phyloP scores from a whole-genome alignment of 495 filamentous ascomycete genomes.

The Talaromyces wortmannii region DNA sequence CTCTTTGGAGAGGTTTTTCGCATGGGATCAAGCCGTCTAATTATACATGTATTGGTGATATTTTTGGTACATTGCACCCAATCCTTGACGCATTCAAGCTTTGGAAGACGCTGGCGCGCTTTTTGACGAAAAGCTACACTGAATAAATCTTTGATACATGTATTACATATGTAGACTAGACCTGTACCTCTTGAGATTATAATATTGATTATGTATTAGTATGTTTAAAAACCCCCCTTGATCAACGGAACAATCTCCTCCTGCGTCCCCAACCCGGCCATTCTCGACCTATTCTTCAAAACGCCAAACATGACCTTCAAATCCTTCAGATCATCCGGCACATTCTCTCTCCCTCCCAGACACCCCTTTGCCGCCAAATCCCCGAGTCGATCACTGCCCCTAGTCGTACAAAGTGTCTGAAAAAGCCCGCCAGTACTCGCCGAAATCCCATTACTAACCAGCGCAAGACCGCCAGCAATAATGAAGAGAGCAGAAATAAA shows the following conservation, averaged over 20 bases:
- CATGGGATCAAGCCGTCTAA: too few species aligned
- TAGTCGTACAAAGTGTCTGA: constrained; percentile 15
- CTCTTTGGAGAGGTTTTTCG: too few species aligned
- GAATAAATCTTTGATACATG: too few species aligned
- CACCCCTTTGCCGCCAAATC: constrained; percentile 15
- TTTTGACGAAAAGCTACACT: too few species aligned
- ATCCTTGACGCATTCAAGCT: too few species aligned
- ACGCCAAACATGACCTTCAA: constrained; percentile 19
- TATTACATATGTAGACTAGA: too few species aligned
- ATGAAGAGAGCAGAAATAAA: constrained; percentile 10
- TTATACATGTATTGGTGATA: too few species aligned
- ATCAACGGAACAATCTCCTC: constrained; percentile 1
- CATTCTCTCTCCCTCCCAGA: constrained; percentile 16
- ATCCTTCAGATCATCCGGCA: constrained; percentile 13
- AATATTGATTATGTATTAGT: too few species aligned
- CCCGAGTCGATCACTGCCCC: constrained; percentile 11
- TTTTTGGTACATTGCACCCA: too few species aligned
- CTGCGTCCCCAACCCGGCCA: not conserved
- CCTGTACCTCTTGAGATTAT: too few species aligned
- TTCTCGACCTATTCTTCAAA: constrained; percentile 10
- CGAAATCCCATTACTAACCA: constrained; percentile 14
- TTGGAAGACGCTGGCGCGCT: too few species aligned
- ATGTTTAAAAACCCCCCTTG: not conserved
- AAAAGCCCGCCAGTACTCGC: constrained; percentile 16
- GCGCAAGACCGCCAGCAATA: constrained; percentile 7